phyloP scores from a whole-genome alignment of 148 eudicot species.

The Dysphania ambrosioides region DNA sequence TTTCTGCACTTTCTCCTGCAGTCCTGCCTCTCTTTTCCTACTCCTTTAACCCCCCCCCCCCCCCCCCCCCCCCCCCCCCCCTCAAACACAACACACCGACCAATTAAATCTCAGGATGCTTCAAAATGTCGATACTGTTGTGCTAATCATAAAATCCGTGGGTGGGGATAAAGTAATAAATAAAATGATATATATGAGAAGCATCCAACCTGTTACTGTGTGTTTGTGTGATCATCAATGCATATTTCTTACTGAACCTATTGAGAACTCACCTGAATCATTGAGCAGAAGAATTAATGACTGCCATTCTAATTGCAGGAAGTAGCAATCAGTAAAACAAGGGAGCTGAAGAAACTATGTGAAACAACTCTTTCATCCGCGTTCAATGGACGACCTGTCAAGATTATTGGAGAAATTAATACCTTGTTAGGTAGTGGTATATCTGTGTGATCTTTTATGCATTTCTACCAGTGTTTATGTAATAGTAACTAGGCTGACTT shows the following conservation, averaged over 20 bases:
- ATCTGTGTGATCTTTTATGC: conserved; percentile 27
- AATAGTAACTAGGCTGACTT: conserved; percentile 10
- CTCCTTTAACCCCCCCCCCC: too few relatives aligned
- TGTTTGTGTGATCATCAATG: not conserved
- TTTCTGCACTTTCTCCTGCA: too few relatives aligned
- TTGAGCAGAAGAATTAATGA: not conserved
- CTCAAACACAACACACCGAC: too few relatives aligned
- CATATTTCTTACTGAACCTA: not conserved
- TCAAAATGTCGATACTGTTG: too few relatives aligned
- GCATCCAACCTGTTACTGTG: too few relatives aligned
- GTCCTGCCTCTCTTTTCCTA: too few relatives aligned
- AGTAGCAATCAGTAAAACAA: conserved; percentile 70
- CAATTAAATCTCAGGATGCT: too few relatives aligned
- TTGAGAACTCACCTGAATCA: not conserved
- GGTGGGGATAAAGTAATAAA: too few relatives aligned
- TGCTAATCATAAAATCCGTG: too few relatives aligned
- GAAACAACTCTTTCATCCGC: conserved; percentile 76
- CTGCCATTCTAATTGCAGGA: conserved; percentile 48
- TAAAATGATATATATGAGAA: too few relatives aligned
- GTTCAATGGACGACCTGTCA: conserved; percentile 91
- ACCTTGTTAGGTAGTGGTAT: conserved; percentile 50
- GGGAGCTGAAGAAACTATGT: conserved; percentile 87
- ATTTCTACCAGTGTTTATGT: not conserved
- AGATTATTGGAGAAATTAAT: conserved; percentile 83
- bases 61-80: too few relatives aligned